Evolutionary conservation across 106 monocot genomes (phyloP), one percentile per base, ranked within the genome.

Genomic region (Dendrobium nobile): DNA sequence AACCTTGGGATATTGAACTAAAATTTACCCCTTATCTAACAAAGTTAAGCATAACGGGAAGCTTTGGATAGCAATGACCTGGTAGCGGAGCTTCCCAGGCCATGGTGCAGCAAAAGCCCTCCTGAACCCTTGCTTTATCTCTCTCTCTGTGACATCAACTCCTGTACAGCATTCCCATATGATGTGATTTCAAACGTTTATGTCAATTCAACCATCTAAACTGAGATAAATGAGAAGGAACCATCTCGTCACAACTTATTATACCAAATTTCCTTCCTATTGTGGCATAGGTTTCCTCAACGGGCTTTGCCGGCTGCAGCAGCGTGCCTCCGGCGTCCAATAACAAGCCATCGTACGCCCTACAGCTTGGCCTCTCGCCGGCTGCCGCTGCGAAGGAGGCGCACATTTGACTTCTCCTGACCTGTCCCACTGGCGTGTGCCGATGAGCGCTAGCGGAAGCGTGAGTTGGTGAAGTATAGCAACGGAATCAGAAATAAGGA

Each of bases 1-100:
- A 65, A 58, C n/a, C 28, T 16, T 28, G 20, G 0, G 4, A 70
- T n/a, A 33, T 70, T 70, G 37, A 4, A 65, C 70, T 61, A 70
- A 15, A 16, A 15, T 40, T 70, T 37, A 70, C 15, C 28, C 11
- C 40, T 13, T 70, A 70, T 31, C 2, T 68, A 18, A 70, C 70
- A 70, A 4, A 33, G 70, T 70, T 70, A 70, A 70, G 24, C 15
- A 70, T 70, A 70, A n/a, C 41, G 0, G 43, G 19, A 70, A 70
- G 74, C 74, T 74, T 42, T n/a, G 24, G 20, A 20, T 24, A 48
- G 47, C 5, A 27, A 19, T n/a, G 7, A 97, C 98, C 92, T 99
- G 88, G 67, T 99, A 95, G 0, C 92, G 86, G 75, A 99, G 98
- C 47, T 89, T 93, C 70, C 93, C 85, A 5, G 98, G 88, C 98